Conservation (phyloP, 1,284 basidiomycete genomes). For the Inonotus hispidus region DNA sequence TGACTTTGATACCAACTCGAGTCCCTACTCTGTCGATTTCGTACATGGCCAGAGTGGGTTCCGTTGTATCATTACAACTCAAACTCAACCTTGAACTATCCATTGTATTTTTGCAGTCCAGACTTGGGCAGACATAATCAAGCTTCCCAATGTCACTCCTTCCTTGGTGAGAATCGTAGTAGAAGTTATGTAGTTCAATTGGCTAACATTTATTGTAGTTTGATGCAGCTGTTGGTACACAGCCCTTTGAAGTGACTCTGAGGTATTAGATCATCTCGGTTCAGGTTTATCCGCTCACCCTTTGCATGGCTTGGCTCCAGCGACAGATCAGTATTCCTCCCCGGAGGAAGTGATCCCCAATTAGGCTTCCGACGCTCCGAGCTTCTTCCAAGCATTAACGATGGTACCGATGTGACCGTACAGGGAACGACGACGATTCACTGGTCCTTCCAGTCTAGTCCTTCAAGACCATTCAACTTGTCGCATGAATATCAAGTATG, state of each 20-base stretch:
- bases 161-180: neutral
- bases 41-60: neutral
- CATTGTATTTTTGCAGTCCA: neutral
- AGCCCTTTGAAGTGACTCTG: constrained; percentile 1
- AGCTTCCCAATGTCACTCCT: neutral
- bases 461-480: constrained; percentile 41
- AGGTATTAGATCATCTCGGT: neutral
- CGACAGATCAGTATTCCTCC: constrained; percentile 53
- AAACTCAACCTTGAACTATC: neutral
- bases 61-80: neutral
- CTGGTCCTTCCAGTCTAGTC: constrained; percentile 47
- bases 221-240: neutral
- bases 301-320: neutral
- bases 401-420: constrained; percentile 39
- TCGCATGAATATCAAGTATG: constrained; percentile 49
- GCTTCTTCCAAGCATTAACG: constrained; percentile 44
- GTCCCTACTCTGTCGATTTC: neutral
- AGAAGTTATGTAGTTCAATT: neutral
- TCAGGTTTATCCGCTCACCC: neutral
- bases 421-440: constrained; percentile 45
- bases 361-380: constrained; percentile 55
- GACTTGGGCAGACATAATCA: constrained; percentile 4
- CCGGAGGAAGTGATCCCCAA: constrained; percentile 42
- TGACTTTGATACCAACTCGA: constrained; percentile 4
- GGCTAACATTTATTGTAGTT: neutral